These are phyloP conservation scores for Malassezia cuniculi DNA, from an alignment of 1,284 basidiomycete genomes.

Conservation along the genomic window DNA sequence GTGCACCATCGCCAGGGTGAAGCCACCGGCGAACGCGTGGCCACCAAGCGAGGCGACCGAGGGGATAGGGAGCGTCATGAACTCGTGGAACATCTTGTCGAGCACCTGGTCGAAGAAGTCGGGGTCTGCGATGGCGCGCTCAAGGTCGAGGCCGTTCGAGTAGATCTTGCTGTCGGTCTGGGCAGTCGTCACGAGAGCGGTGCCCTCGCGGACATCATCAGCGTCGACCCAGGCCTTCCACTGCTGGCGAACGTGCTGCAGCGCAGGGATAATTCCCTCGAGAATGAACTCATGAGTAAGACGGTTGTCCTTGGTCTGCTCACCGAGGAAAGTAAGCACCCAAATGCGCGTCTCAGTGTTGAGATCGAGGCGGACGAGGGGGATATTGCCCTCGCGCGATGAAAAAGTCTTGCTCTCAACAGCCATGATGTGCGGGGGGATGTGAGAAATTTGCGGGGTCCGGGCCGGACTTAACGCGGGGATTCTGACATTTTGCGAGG, in stretches of 20 bases:
- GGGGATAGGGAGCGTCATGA: slow-evolving; percentile 48
- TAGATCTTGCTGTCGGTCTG: slow-evolving; percentile 28
- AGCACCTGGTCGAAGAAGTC: slow-evolving; percentile 52
- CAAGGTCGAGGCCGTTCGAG: slow-evolving; percentile 58
- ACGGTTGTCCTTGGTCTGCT: slow-evolving; percentile 54
- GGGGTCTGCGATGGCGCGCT: slow-evolving; percentile 54
- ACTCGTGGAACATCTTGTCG: slow-evolving; percentile 49
- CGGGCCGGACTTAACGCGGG: not conserved
- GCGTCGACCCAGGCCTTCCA: slow-evolving; percentile 53
- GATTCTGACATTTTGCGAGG: not conserved
- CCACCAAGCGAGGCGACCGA: slow-evolving; percentile 81
- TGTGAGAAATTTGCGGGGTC: no score
- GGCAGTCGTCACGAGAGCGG: slow-evolving; percentile 34
- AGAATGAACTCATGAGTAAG: slow-evolving; percentile 53
- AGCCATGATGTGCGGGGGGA: no score
- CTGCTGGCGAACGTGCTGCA: slow-evolving; percentile 63
- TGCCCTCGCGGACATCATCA: slow-evolving; percentile 20
- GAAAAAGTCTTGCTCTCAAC: not conserved
- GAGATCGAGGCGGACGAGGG: slow-evolving; percentile 17
- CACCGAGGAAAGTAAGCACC: slow-evolving; percentile 24
- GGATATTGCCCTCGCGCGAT: slow-evolving; percentile 1
- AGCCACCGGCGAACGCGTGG: slow-evolving; percentile 75
- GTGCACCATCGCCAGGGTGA: slow-evolving; percentile 66
- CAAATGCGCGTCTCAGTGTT: slow-evolving; percentile 22
- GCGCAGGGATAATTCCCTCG: slow-evolving; percentile 57